These are phyloP conservation scores for Penicillium sp. DNA, from an alignment of 2,329 filamentous ascomycete genomes.

Conservation along the genomic window DNA sequence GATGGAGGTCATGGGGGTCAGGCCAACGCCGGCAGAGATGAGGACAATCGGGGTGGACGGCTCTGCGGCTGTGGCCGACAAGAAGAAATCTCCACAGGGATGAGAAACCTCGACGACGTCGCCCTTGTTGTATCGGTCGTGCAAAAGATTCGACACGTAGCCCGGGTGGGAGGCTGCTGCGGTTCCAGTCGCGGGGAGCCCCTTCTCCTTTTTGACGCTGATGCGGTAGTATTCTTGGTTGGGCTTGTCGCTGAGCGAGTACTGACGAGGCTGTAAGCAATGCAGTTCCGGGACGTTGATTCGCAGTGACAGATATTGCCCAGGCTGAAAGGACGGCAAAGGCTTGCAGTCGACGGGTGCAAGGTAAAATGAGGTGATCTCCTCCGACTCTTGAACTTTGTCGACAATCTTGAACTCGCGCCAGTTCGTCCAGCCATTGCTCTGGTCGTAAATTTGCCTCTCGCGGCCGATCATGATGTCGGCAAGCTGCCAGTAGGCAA, in stretches of 20 bases:
- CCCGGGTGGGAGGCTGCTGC: conserved; percentile 51
- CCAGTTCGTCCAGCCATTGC: conserved; percentile 61
- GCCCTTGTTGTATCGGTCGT: conserved; percentile 56
- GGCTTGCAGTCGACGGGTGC: conserved; percentile 55
- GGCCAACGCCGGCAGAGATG: conserved; percentile 56
- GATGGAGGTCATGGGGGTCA: conserved; percentile 57
- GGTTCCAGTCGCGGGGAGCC: conserved; percentile 44
- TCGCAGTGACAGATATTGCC: conserved; percentile 65
- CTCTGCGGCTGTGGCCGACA: conserved; percentile 34
- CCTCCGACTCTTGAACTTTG: conserved; percentile 61
- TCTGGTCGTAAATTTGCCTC: conserved; percentile 55
- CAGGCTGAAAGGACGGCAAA: conserved; percentile 61
- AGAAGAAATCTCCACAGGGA: conserved; percentile 58
- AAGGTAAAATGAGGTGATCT: conserved; percentile 67
- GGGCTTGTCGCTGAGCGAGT: conserved; percentile 64
- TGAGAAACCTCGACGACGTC: conserved; percentile 61
- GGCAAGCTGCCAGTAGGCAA: conserved; percentile 68
- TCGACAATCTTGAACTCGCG: conserved; percentile 59
- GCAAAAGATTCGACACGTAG: conserved; percentile 63
- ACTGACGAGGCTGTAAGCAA: conserved; percentile 63
- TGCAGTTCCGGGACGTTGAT: conserved; percentile 54
- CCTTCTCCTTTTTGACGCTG: conserved; percentile 62
- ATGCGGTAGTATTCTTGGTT: conserved; percentile 60
- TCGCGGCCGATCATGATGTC: conserved; percentile 66
- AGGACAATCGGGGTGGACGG: conserved; percentile 49